Percentiles rank a stretch among this genome's conserved stretches.
Conservation (phyloP, 2,329 filamentous ascomycete genomes). For the Sarocladium oryzae region DNA sequence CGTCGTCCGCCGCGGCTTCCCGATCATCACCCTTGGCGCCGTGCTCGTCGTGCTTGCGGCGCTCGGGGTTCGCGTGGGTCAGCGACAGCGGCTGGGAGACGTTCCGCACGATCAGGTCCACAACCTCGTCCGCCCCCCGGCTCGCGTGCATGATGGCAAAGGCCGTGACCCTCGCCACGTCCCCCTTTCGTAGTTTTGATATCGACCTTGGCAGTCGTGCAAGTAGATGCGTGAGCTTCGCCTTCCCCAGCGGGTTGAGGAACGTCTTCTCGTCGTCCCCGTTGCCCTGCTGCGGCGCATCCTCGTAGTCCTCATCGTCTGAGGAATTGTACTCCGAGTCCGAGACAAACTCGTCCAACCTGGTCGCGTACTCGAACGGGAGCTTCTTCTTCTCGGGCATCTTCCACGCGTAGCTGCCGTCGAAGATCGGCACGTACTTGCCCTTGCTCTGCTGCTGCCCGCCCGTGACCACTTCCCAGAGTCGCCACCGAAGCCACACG, state of each 20-base stretch:
- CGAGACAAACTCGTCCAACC: constrained; percentile 71
- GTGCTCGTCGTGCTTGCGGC: constrained; percentile 27
- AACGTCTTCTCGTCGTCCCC: constrained; percentile 53
- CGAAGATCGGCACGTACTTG: constrained; percentile 62
- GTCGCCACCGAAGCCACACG: constrained; percentile 86
- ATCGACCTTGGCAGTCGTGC: constrained; percentile 72
- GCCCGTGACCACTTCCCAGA: constrained; percentile 81
- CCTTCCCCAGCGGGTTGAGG: constrained; percentile 75
- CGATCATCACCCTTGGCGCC: constrained; percentile 2
- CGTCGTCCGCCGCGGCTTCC: constrained; percentile 44
- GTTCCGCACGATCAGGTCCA: constrained; percentile 81
- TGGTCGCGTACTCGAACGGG: constrained; percentile 74
- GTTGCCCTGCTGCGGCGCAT: constrained; percentile 38
- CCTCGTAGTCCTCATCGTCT: constrained; percentile 68
- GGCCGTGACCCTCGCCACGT: constrained; percentile 76
- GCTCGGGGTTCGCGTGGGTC: constrained; percentile 61
- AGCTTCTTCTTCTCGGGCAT: constrained; percentile 62
- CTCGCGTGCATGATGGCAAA: constrained; percentile 88
- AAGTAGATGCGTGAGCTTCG: constrained; percentile 78
- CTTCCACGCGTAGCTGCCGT: constrained; percentile 72
- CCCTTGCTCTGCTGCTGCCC: constrained; percentile 40
- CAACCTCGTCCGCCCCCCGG: constrained; percentile 80
- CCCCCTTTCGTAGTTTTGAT: constrained; percentile 70
- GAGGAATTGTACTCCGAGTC: constrained; percentile 83
- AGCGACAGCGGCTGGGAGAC: constrained; percentile 69